Base-by-base conservation (phyloP, 768 basidiomycete species). In the Pisolithus sp. region DNA sequence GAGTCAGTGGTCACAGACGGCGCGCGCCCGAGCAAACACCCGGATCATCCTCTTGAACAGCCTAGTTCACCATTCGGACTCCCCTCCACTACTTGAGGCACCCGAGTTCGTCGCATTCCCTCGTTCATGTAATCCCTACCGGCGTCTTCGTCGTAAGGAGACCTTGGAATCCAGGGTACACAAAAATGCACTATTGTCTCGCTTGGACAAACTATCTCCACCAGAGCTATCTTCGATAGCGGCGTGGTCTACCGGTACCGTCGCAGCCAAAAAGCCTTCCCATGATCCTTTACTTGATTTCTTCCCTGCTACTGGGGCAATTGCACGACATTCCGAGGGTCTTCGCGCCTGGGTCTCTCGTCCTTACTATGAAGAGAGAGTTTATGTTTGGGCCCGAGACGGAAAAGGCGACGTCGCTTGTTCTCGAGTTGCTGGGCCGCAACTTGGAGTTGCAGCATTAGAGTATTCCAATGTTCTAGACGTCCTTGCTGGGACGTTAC, bases 301-400 rank as follows among this genome's bases (percentile, higher is more conserved):
- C 30, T 63, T 67, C 45, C 57, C 54, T 26, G 48, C 52, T 43
- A 37, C 56, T 5, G 57, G 55, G 41, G 56, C 51, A 17, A 49
- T 58, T 23, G 48, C 45, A 48, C 48, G 56, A 43, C 60, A 67
- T 38, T 84, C 83, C 60, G 70, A 71, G 13, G 83, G 85, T 50
- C 70, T 91, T 43, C 76, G 74, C 40, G 76, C 70, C n/a, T 91
- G 89, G 89, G 73, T 80, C 54, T 71, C 74, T 36, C 83, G 88
- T 4, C 82, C 85, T 23, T 85, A 84, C 62, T 89, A 87, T 63
- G 88, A 91, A 66, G 86, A 90, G 51, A 74, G 86, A 30, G 70
- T 78, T 55, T 67, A 71, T 24, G 71, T 86, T 4, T 85, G 82
- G 71, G 65, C 76, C 12, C 72, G 73, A 4, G 61, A 67, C 21